These are phyloP conservation scores for Stereum hirsutum DNA, from an alignment of 1,284 basidiomycete genomes.

Conservation along the genomic window DNA sequence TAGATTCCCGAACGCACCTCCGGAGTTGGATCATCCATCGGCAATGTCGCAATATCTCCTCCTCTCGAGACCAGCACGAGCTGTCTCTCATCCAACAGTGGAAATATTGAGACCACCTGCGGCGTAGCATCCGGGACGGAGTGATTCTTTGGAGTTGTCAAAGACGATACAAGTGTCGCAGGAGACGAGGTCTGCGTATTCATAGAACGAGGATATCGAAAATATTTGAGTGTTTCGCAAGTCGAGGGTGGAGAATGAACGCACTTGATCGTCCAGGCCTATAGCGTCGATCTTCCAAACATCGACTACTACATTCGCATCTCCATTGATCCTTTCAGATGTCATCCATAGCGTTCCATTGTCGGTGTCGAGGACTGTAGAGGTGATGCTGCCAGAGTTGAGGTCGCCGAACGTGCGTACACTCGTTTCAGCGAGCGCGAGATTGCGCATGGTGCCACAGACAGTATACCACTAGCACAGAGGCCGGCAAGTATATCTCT, in stretches of 20 bases:
- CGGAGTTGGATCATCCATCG: constrained; percentile 44
- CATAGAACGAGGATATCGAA: not conserved
- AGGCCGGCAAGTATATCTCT: too few relatives aligned
- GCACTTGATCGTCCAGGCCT: constrained; percentile 6
- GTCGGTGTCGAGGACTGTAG: constrained; percentile 62
- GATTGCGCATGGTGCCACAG: constrained; percentile 12
- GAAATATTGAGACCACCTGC: constrained; percentile 53
- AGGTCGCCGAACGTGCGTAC: not conserved
- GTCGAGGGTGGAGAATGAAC: too few relatives aligned
- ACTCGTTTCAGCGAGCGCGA: constrained; percentile 5
- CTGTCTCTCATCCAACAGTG: constrained; percentile 56
- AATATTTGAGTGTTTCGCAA: too few relatives aligned
- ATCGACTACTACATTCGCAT: constrained; percentile 48
- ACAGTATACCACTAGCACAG: too few relatives aligned
- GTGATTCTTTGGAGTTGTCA: constrained; percentile 12
- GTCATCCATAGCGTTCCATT: constrained; percentile 51
- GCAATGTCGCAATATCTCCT: constrained; percentile 71
- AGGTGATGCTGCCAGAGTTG: constrained; percentile 27
- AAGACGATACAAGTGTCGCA: constrained; percentile 14
- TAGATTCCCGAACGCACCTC: too few relatives aligned
- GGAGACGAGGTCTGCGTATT: not conserved
- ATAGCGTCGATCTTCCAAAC: constrained; percentile 40
- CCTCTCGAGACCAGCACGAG: constrained; percentile 59
- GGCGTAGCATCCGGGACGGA: constrained; percentile 7
- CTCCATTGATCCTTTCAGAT: constrained; percentile 39